These are phyloP conservation scores for Bipolaris gigantea DNA, from an alignment of 2,329 filamentous ascomycete genomes.

Conservation along the genomic window DNA sequence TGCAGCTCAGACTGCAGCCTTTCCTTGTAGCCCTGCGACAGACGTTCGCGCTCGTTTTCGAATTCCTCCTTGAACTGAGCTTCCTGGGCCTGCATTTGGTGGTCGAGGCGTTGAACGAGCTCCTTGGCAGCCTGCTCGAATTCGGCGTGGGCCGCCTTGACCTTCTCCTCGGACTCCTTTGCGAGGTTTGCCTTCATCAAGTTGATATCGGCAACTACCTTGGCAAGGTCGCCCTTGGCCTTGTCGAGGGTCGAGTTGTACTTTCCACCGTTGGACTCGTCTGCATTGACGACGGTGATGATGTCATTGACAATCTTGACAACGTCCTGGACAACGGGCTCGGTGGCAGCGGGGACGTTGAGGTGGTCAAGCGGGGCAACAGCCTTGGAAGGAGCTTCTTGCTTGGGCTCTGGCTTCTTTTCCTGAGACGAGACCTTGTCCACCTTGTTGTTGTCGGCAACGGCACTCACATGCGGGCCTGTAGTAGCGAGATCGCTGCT, in stretches of 20 bases:
- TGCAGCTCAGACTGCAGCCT: constrained; percentile 79
- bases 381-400: constrained; percentile 30
- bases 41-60: constrained; percentile 78
- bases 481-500: constrained; percentile 43
- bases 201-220: constrained; percentile 77
- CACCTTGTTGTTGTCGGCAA: constrained; percentile 50
- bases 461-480: constrained; percentile 65
- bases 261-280: constrained; percentile 70
- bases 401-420: constrained; percentile 32
- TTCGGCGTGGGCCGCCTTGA: constrained; percentile 69
- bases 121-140: constrained; percentile 88
- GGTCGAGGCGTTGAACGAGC: constrained; percentile 84
- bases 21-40: constrained; percentile 76
- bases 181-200: constrained; percentile 70
- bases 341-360: constrained; percentile 71
- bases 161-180: constrained; percentile 72
- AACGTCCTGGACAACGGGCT: constrained; percentile 88
- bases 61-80: constrained; percentile 84
- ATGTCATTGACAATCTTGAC: constrained; percentile 96
- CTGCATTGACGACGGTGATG: constrained; percentile 88
- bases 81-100: constrained; percentile 79
- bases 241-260: constrained; percentile 79
- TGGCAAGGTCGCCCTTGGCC: constrained; percentile 79
- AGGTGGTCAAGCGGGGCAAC: constrained; percentile 74
- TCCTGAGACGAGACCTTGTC: constrained; percentile 30